These are phyloP conservation scores for Umbellularia californica DNA, from an alignment of 164 flowering plant species.

Conservation along the genomic window DNA sequence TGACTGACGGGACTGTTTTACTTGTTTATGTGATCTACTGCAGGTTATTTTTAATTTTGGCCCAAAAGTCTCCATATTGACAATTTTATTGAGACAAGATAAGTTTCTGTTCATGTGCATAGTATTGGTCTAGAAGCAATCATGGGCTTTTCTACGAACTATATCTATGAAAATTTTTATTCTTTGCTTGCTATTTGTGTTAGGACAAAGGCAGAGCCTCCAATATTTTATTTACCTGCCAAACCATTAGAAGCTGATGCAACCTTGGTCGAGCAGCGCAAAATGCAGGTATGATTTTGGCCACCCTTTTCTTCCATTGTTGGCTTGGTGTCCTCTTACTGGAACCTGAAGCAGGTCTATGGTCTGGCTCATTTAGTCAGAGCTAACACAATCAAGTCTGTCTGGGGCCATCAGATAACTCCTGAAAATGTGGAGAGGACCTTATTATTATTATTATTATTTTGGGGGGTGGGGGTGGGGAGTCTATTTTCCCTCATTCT, in stretches of 20 bases:
- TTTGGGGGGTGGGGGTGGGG: too few relatives aligned
- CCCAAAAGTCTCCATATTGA: constrained; percentile 96
- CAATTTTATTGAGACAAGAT: constrained; percentile 96
- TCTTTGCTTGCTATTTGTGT: constrained; percentile 19
- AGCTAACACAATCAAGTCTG: too few relatives aligned
- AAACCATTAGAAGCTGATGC: constrained; percentile 79
- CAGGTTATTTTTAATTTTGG: constrained; percentile 99
- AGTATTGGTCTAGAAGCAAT: constrained; percentile 37
- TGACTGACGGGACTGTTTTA: background rate
- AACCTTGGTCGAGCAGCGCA: constrained; percentile 44
- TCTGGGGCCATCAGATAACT: too few relatives aligned
- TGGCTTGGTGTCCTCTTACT: too few relatives aligned
- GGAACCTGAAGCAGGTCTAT: too few relatives aligned
- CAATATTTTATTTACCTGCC: constrained; percentile 61
- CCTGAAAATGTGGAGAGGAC: too few relatives aligned
- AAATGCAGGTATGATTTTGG: constrained; percentile 54
- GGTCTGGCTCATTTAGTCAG: too few relatives aligned
- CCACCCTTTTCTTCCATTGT: too few relatives aligned
- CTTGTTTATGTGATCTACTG: constrained; percentile 14
- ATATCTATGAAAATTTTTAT: constrained; percentile 8
- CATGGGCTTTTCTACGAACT: constrained; percentile 13
- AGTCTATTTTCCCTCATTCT: too few relatives aligned
- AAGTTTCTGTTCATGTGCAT: constrained; percentile 85
- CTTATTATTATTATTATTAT: too few relatives aligned
- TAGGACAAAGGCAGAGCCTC: constrained; percentile 93